These are phyloP conservation scores for Apostasia ramifera DNA, from an alignment of 106 monocot species.

Conservation along the genomic window DNA sequence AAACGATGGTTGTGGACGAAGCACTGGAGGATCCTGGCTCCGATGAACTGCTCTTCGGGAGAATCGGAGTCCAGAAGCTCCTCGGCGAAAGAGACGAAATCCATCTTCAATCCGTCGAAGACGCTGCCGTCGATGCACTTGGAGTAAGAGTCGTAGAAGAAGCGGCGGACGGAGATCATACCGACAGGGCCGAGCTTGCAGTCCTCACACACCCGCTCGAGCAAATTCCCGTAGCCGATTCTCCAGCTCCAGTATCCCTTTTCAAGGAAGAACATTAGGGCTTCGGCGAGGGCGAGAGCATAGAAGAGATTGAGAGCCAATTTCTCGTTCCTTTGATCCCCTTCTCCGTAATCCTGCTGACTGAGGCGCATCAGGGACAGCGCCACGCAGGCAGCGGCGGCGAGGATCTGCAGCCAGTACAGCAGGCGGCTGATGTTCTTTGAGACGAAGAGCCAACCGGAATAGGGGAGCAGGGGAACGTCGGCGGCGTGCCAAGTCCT, in stretches of 20 bases:
- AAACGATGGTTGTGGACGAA: slow-evolving; percentile 22
- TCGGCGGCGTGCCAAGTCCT: slow-evolving; percentile 17
- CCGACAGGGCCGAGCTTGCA: slow-evolving; percentile 22
- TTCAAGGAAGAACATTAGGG: slow-evolving; percentile 47
- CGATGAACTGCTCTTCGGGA: slow-evolving; percentile 56
- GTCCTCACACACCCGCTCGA: slow-evolving; percentile 31
- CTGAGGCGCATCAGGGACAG: slow-evolving; percentile 38
- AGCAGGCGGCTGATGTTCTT: slow-evolving; percentile 35
- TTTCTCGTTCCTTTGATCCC: slow-evolving; percentile 7
- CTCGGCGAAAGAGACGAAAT: slow-evolving; percentile 44
- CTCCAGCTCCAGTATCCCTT: slow-evolving; percentile 55
- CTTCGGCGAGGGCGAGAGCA: slow-evolving; percentile 35
- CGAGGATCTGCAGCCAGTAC: slow-evolving; percentile 43
- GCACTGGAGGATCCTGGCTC: slow-evolving; percentile 37
- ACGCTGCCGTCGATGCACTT: slow-evolving; percentile 46
- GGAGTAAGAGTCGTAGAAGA: slow-evolving; percentile 69
- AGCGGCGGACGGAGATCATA: slow-evolving; percentile 33
- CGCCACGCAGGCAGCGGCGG: slow-evolving; percentile 23
- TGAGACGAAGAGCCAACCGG: slow-evolving; percentile 13
- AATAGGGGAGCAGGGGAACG: slow-evolving; percentile 14
- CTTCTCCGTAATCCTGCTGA: slow-evolving; percentile 30
- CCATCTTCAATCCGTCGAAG: slow-evolving; percentile 67
- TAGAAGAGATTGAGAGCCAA: slow-evolving; percentile 53
- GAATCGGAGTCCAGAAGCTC: slow-evolving; percentile 47
- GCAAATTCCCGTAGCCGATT: slow-evolving; percentile 13